These are phyloP conservation scores for Diaporthe aspalathi DNA, from an alignment of 2,329 filamentous ascomycete genomes.

Conservation along the genomic window DNA sequence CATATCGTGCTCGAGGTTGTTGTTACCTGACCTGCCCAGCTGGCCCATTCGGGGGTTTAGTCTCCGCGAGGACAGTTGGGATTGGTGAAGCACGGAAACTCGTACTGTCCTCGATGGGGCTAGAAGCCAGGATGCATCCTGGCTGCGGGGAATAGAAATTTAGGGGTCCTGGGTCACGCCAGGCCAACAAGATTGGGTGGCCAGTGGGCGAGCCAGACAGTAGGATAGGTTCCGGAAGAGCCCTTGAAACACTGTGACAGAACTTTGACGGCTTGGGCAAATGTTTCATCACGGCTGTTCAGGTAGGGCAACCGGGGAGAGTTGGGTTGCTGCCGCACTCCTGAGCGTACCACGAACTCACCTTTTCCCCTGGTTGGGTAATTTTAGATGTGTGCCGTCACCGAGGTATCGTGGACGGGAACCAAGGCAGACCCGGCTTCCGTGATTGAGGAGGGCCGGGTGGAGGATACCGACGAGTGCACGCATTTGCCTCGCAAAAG, in stretches of 20 bases:
- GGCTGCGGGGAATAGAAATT: slow-evolving; percentile 18
- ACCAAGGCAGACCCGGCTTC: slow-evolving; percentile 10
- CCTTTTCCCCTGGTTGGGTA: no score
- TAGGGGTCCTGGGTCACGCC: slow-evolving; percentile 28
- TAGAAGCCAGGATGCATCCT: slow-evolving; percentile 6
- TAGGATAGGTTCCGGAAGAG: neutral
- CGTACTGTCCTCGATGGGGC: slow-evolving; percentile 2
- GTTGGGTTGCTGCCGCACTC: neutral
- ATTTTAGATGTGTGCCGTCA: neutral
- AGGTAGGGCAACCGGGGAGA: neutral
- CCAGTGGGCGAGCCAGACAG: neutral
- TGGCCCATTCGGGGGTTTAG: neutral
- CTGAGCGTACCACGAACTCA: neutral
- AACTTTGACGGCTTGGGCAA: neutral
- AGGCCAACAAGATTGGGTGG: slow-evolving; percentile 2
- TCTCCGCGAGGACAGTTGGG: slow-evolving; percentile 8
- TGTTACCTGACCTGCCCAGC: neutral
- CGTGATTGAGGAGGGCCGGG: neutral
- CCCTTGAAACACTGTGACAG: slow-evolving; percentile 21
- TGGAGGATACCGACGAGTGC: slow-evolving; percentile 7
- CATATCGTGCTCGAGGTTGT: neutral
- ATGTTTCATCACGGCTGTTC: slow-evolving; percentile 3
- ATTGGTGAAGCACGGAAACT: neutral
- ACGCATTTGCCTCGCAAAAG: neutral
- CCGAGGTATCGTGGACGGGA: neutral